Percentiles rank a stretch among this genome's conserved stretches.
Evolutionary conservation across 768 basidiomycete genomes (phyloP).

Genomic region (Goffeauzyma gilvescens): DNA sequence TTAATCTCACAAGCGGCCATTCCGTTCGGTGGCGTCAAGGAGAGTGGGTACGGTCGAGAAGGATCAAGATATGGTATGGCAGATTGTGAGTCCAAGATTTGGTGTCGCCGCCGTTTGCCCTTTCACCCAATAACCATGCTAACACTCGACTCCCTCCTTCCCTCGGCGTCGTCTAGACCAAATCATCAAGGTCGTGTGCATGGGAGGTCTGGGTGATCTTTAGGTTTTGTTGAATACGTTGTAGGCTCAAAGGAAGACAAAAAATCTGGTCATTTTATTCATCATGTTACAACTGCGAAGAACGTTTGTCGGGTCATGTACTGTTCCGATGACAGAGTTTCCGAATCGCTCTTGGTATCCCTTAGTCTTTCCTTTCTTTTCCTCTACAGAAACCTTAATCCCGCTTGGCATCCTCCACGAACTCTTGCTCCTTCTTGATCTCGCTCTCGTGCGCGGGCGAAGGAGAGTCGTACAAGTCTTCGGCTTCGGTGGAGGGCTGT

Average conservation of each 20-base stretch:
- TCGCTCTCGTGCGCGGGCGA: background rate
- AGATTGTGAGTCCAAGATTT: conserved; percentile 37
- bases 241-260: too few species aligned
- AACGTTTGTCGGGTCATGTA: too few species aligned
- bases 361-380: too few species aligned
- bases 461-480: background rate
- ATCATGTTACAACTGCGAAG: too few species aligned
- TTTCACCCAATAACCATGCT: too few species aligned
- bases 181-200: conserved; percentile 9
- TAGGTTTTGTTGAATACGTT: too few species aligned
- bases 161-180: background rate
- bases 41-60: conserved; percentile 52
- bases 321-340: too few species aligned
- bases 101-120: background rate
- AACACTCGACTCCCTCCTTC: too few species aligned
- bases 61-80: conserved; percentile 65
- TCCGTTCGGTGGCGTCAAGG: conserved; percentile 75
- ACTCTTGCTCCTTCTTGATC: background rate
- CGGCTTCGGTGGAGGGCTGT: background rate
- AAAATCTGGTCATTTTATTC: too few species aligned
- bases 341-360: too few species aligned
- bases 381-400: too few species aligned
- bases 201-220: conserved; percentile 10
- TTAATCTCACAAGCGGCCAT: conserved; percentile 47
- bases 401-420: background rate